Evolutionary conservation across 495 filamentous ascomycete species (phyloP).

Genomic region (Tetracladium setigerum): DNA sequence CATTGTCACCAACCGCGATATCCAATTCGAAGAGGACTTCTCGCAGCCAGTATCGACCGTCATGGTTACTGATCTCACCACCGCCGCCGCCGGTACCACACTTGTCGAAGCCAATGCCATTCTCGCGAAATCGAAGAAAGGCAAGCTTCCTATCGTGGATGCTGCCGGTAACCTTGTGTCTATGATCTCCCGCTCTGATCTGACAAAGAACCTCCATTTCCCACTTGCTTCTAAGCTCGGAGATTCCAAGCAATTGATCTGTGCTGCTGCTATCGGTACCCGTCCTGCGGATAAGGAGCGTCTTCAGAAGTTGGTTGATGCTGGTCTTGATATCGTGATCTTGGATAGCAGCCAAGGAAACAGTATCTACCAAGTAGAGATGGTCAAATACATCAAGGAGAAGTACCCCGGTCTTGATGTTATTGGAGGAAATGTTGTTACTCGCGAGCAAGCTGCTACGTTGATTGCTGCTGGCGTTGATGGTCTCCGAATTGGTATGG

Average conservation of each 20-base stretch:
- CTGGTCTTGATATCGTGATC: slow-evolving; percentile 91
- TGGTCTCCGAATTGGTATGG: slow-evolving; percentile 98
- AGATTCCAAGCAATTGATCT: slow-evolving; percentile 95
- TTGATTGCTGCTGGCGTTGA: slow-evolving; percentile 93
- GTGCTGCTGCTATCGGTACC: slow-evolving; percentile 91
- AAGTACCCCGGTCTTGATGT: slow-evolving; percentile 82
- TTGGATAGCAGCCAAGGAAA: slow-evolving; percentile 96
- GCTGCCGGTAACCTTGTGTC: slow-evolving; percentile 78
- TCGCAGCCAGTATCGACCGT: slow-evolving; percentile 73
- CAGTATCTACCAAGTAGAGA: slow-evolving; percentile 92
- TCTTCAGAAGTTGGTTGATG: slow-evolving; percentile 83
- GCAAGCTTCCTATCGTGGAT: slow-evolving; percentile 97
- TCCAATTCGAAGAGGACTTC: slow-evolving; percentile 72
- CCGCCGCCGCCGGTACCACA: slow-evolving; percentile 76
- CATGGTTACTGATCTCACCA: slow-evolving; percentile 95
- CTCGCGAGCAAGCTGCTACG: slow-evolving; percentile 83
- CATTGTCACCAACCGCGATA: slow-evolving; percentile 95
- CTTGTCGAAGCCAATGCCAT: slow-evolving; percentile 87
- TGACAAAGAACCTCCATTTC: slow-evolving; percentile 98
- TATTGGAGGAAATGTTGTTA: slow-evolving; percentile 97
- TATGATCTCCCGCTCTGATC: slow-evolving; percentile 90
- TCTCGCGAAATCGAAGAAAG: slow-evolving; percentile 93
- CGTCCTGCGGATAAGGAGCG: slow-evolving; percentile 83
- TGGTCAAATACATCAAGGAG: slow-evolving; percentile 92
- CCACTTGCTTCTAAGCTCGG: slow-evolving; percentile 94